A percentile compares a stretch with the other conserved stretches of the same genome.
Conservation (phyloP, 352 stramenopile genomes). For the Blastocystis sp. region DNA sequence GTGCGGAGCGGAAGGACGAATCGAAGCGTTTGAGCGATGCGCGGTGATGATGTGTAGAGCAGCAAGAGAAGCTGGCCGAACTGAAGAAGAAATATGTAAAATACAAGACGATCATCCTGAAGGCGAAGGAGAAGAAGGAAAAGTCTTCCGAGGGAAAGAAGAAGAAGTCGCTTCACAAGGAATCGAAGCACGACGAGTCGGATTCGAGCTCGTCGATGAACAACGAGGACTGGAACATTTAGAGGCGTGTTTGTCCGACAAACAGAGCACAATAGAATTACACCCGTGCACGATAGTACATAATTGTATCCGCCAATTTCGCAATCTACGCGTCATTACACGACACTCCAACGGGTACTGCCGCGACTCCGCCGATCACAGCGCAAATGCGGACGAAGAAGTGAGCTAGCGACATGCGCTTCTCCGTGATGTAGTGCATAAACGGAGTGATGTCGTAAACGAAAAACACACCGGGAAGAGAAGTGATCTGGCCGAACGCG, state of each 20-base stretch:
- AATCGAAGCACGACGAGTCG: neutral
- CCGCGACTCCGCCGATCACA: conserved; percentile 84
- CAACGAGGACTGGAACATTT: conserved; percentile 17
- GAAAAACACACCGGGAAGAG: conserved; percentile 86
- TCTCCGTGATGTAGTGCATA: conserved; percentile 81
- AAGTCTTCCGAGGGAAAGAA: neutral
- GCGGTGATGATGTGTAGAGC: conserved; percentile 20
- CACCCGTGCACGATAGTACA: conserved; percentile 76
- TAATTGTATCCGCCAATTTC: conserved; percentile 75
- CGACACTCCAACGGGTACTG: conserved; percentile 74
- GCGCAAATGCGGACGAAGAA: conserved; percentile 84
- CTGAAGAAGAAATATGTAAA: conserved; percentile 71
- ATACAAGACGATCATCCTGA: conserved; percentile 10
- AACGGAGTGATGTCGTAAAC: conserved; percentile 90
- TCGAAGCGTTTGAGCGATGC: neutral
- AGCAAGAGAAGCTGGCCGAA: conserved; percentile 27
- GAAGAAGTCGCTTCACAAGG: conserved; percentile 38
- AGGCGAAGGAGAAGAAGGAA: conserved; percentile 48
- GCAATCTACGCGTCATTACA: conserved; percentile 42
- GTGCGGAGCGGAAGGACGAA: neutral
- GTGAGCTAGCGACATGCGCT: conserved; percentile 80
- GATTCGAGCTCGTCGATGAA: neutral
- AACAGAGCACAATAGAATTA: neutral
- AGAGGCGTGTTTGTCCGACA: neutral
- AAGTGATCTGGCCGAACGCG: conserved; percentile 74